phyloP scores from a whole-genome alignment of 73 alveolate species.

The Uronychia binucleata region DNA sequence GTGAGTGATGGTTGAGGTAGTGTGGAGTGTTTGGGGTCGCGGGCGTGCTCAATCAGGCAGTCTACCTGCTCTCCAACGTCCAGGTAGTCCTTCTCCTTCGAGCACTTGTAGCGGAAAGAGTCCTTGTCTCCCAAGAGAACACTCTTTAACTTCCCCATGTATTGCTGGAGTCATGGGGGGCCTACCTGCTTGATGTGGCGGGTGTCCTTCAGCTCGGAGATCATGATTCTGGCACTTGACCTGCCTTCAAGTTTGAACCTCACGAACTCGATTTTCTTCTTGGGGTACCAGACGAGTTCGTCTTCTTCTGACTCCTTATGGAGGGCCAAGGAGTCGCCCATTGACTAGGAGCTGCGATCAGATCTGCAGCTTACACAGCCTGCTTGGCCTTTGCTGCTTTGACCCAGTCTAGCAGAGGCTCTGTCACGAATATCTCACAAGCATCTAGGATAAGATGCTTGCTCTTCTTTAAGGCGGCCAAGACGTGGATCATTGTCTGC shows the following conservation, averaged over 20 bases:
- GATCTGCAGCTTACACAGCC: conserved; percentile 36
- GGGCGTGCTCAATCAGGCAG: conserved; percentile 91
- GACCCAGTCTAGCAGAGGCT: conserved; percentile 97
- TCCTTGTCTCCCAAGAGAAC: conserved; percentile 71
- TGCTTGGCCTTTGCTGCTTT: conserved; percentile 75
- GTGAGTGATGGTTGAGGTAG: no score
- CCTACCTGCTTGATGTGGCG: conserved; percentile 47
- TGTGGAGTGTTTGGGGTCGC: conserved; percentile 97
- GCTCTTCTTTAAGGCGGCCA: conserved; percentile 85
- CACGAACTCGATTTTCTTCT: conserved; percentile 73
- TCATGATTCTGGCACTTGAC: conserved; percentile 66
- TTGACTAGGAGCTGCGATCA: conserved; percentile 5
- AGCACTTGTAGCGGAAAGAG: conserved; percentile 26
- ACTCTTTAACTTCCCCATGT: conserved; percentile 35
- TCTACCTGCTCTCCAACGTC: conserved; percentile 94
- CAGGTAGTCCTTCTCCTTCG: conserved; percentile 34
- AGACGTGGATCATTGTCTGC: conserved; percentile 88
- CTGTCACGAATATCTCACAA: conserved; percentile 98
- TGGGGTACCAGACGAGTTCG: conserved; percentile 73
- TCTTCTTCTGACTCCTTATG: conserved; percentile 42
- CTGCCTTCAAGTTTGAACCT: conserved; percentile 74
- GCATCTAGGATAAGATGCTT: conserved; percentile 92
- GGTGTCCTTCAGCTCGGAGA: conserved; percentile 70
- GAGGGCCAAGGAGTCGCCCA: conserved; percentile 22
- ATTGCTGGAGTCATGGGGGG: conserved; percentile 3